A percentile compares a stretch with the other conserved stretches of the same genome.
Conservation (phyloP, 805 yeast species). For the Saccharomycodes ludwigii region DNA sequence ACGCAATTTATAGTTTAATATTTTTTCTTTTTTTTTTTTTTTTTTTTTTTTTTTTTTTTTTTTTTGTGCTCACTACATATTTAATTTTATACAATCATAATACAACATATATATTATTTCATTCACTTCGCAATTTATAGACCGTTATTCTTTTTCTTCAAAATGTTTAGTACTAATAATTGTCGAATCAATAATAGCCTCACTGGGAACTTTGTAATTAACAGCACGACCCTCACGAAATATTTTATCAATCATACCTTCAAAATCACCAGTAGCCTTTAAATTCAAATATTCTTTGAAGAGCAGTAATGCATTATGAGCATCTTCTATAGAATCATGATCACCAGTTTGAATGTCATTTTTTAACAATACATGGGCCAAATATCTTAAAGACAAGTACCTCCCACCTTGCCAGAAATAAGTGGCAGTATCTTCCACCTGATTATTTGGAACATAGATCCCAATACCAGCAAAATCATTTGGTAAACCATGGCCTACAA, state of each 20-base stretch:
- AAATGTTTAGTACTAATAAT: background rate
- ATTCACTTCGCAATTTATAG: background rate
- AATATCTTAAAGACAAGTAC: conserved; percentile 69
- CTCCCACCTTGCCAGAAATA: conserved; percentile 70
- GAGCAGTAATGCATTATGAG: conserved; percentile 67
- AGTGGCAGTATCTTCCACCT: conserved; percentile 82
- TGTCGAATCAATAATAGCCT: background rate
- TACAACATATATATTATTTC: no score
- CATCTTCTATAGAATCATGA: conserved; percentile 97
- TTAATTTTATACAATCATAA: no score
- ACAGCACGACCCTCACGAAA: conserved; percentile 50
- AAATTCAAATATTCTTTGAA: conserved; percentile 64
- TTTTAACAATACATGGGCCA: conserved; percentile 67
- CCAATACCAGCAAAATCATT: conserved; percentile 92
- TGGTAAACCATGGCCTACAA: conserved; percentile 87
- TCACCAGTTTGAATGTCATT: conserved; percentile 81
- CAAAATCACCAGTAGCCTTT: conserved; percentile 44
- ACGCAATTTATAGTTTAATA: no score
- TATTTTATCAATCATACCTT: conserved; percentile 47
- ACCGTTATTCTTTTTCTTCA: background rate
- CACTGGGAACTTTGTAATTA: conserved; percentile 20
- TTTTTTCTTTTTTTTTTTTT: no score
- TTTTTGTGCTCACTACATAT: no score
- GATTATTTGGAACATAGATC: conserved; percentile 71
- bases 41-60: no score